A percentile compares a stretch with the other conserved stretches of the same genome.
These are phyloP conservation scores for Exophiala spinifera DNA, from an alignment of 2,329 filamentous ascomycete genomes.

Conservation along the genomic window DNA sequence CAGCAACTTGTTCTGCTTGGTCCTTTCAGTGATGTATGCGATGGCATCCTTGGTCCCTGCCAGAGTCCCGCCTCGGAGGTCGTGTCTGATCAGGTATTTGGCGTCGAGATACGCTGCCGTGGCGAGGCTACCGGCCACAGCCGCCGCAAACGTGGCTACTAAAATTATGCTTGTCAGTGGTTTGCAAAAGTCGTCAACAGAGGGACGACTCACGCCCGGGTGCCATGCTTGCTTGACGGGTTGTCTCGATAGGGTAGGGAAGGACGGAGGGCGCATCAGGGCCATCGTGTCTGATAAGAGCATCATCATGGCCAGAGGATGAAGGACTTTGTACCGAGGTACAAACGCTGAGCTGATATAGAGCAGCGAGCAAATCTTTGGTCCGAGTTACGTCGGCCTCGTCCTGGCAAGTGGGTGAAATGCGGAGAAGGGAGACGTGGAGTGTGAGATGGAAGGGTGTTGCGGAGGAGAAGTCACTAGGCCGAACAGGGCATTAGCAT, in stretches of 20 bases:
- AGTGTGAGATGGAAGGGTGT: no score
- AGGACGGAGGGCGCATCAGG: background rate
- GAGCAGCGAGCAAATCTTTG: no score
- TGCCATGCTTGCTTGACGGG: conserved; percentile 5
- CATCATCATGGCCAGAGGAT: background rate
- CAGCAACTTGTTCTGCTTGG: conserved; percentile 53
- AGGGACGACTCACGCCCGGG: conserved; percentile 10
- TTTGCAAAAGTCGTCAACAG: background rate
- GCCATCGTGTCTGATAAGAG: background rate
- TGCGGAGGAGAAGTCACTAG: no score
- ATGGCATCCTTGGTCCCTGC: conserved; percentile 12
- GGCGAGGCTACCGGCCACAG: conserved; percentile 36
- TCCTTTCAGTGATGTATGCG: conserved; percentile 34
- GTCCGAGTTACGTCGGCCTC: no score
- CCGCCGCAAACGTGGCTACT: conserved; percentile 29
- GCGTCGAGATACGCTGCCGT: conserved; percentile 64
- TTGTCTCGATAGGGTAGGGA: background rate
- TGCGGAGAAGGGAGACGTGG: no score
- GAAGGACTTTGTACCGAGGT: no score
- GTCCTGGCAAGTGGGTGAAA: no score
- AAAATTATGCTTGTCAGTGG: background rate
- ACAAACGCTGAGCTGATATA: no score
- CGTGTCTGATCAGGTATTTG: conserved; percentile 65
- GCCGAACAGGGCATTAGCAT: no score
- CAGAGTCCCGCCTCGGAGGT: conserved; percentile 51